Conservation (phyloP, 75 land plant species). For the Pinus albicaulis region DNA sequence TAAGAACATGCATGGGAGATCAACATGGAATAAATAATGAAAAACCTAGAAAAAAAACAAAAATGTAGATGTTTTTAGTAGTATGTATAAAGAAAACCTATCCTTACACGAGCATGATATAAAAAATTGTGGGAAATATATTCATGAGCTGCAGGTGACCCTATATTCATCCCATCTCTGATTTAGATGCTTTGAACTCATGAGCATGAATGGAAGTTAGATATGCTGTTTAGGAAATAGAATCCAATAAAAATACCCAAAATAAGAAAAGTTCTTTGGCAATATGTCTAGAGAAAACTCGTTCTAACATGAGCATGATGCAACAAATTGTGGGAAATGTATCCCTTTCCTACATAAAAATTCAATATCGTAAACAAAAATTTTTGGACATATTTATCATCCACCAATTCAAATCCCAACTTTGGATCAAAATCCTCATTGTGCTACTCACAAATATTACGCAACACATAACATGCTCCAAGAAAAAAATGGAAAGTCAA, state of each 20-base stretch:
- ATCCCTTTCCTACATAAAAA: constrained; percentile 63
- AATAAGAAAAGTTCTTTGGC: no score
- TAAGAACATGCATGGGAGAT: no score
- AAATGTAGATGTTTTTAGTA: no score
- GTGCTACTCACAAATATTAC: constrained; percentile 83
- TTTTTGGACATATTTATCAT: constrained; percentile 77
- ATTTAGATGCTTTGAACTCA: no score
- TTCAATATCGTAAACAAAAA: constrained; percentile 19
- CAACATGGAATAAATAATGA: no score
- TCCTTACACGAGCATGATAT: constrained; percentile 74
- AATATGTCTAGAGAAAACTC: constrained; percentile 26
- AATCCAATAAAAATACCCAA: no score
- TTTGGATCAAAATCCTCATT: constrained; percentile 68
- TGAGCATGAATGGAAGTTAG: no score
- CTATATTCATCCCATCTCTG: no score
- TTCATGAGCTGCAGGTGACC: constrained; percentile 13
- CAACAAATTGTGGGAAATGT: constrained; percentile 75
- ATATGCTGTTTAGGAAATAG: no score
- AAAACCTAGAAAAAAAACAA: no score
- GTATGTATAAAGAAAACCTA: constrained; percentile 38
- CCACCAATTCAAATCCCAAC: constrained; percentile 47
- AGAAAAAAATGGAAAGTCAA: constrained; percentile 89
- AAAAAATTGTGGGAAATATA: constrained; percentile 87
- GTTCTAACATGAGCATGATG: constrained; percentile 82
- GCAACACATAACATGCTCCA: constrained; percentile 93